A percentile compares a stretch with the other conserved stretches of the same genome.
Conservation (phyloP, 2,329 filamentous ascomycete species). For the Claviceps pazoutovae region DNA sequence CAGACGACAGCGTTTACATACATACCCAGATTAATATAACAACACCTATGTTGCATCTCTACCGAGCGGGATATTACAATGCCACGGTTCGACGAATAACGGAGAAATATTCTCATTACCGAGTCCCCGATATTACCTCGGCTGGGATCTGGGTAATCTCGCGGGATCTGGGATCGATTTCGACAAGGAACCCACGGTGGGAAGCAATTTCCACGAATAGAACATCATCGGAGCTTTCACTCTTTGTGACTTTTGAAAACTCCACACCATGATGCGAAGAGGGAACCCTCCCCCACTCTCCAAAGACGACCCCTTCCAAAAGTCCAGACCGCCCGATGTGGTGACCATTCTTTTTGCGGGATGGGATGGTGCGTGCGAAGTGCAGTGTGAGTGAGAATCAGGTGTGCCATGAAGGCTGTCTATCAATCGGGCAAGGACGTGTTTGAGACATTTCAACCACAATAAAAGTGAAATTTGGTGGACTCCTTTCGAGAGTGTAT, state of each 20-base stretch:
- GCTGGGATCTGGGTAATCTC: neutral
- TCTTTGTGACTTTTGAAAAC: neutral
- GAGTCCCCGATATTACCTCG: neutral
- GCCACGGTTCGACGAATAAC: neutral
- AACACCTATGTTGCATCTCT: neutral
- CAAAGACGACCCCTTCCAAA: neutral
- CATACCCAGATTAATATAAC: neutral
- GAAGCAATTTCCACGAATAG: neutral
- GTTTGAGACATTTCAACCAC: slow-evolving; percentile 3
- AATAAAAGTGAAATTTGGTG: slow-evolving; percentile 2
- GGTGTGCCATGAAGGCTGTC: neutral
- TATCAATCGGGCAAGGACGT: neutral
- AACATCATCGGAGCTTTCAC: neutral
- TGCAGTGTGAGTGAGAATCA: neutral
- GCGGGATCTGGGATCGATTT: neutral
- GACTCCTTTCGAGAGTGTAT: no score
- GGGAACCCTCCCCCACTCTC: neutral
- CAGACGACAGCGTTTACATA: neutral
- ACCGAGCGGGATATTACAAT: neutral
- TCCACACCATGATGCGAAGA: neutral
- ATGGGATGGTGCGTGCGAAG: neutral
- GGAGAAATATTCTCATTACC: neutral
- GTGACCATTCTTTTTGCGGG: neutral
- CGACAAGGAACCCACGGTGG: neutral
- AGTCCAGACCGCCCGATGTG: no score